Evolutionary conservation across 192 early-diverging fungal species (phyloP).

Genomic region (Oehlia diaphana): DNA sequence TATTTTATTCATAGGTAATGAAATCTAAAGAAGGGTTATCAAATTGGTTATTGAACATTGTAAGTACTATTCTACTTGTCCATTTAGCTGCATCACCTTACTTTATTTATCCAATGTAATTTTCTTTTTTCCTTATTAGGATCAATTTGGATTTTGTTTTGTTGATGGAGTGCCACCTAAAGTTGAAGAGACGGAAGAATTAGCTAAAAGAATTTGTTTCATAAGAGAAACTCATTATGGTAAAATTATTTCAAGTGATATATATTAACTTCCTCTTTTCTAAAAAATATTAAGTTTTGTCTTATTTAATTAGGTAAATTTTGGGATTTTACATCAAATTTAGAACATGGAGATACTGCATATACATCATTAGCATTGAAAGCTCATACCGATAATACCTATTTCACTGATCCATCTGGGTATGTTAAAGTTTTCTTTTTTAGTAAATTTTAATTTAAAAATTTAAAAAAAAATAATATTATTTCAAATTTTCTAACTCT

Average conservation of each 20-base stretch:
- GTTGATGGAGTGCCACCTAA: slow-evolving; percentile 69
- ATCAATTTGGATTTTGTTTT: slow-evolving; percentile 72
- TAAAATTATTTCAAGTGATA: not conserved
- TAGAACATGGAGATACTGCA: slow-evolving; percentile 81
- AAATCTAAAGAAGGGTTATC: slow-evolving; percentile 62
- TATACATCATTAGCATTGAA: slow-evolving; percentile 72
- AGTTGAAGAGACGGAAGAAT: slow-evolving; percentile 59
- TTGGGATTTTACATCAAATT: slow-evolving; percentile 77
- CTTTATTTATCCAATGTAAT: not conserved
- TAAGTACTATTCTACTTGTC: slow-evolving; percentile 22
- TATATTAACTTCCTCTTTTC: not conserved
- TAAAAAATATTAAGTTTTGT: not conserved
- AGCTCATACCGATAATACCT: slow-evolving; percentile 85
- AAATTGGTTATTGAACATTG: slow-evolving; percentile 69
- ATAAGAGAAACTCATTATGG: slow-evolving; percentile 82
- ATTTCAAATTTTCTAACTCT: not conserved
- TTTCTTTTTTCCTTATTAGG: slow-evolving; percentile 34
- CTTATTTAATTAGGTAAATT: slow-evolving; percentile 46
- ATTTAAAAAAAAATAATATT: not conserved
- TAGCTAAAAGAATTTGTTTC: slow-evolving; percentile 66
- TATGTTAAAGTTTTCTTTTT: slow-evolving; percentile 29
- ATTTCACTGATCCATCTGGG: slow-evolving; percentile 85
- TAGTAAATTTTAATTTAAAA: not conserved
- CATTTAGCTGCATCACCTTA: not conserved
- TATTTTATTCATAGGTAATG: slow-evolving; percentile 55